Conservation (phyloP, 1,284 basidiomycete genomes). For the Irpex sp. region DNA sequence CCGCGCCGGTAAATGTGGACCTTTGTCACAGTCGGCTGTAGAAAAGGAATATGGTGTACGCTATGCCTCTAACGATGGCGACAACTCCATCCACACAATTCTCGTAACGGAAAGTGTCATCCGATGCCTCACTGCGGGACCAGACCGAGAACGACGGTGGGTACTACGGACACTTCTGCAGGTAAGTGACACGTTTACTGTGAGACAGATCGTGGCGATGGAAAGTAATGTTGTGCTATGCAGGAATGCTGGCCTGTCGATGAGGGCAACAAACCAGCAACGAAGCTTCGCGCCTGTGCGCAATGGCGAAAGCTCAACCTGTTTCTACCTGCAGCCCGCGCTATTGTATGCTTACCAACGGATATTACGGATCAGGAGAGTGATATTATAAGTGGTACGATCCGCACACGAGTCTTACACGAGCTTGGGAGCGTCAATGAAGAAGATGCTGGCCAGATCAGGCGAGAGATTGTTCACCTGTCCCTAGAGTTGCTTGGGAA, state of each 20-base stretch:
- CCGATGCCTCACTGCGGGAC: conserved; percentile 32
- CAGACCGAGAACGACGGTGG: conserved; percentile 27
- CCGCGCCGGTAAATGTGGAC: conserved; percentile 27
- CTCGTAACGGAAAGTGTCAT: conserved; percentile 34
- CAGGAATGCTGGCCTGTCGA: conserved; percentile 49
- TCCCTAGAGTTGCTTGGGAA: conserved; percentile 39
- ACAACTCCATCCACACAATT: conserved; percentile 22
- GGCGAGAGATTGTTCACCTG: conserved; percentile 31
- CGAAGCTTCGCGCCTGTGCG: conserved; percentile 29
- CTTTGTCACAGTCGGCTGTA: conserved; percentile 26
- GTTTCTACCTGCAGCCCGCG: conserved; percentile 34
- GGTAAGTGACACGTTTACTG: conserved; percentile 16
- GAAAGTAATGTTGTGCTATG: conserved; percentile 6
- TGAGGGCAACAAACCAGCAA: conserved; percentile 25
- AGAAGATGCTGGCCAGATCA: conserved; percentile 22
- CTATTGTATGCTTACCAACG: conserved; percentile 27
- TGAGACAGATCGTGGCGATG: neutral
- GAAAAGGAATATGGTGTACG: conserved; percentile 35
- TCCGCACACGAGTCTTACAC: conserved; percentile 46
- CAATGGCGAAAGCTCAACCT: conserved; percentile 37
- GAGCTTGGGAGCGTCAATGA: conserved; percentile 38
- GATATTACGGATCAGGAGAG: conserved; percentile 21
- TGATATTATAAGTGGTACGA: conserved; percentile 35
- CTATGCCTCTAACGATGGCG: conserved; percentile 26
- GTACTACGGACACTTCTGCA: conserved; percentile 28